phyloP scores from a whole-genome alignment of 495 filamentous ascomycete genomes.

The Apodospora peruviana region DNA sequence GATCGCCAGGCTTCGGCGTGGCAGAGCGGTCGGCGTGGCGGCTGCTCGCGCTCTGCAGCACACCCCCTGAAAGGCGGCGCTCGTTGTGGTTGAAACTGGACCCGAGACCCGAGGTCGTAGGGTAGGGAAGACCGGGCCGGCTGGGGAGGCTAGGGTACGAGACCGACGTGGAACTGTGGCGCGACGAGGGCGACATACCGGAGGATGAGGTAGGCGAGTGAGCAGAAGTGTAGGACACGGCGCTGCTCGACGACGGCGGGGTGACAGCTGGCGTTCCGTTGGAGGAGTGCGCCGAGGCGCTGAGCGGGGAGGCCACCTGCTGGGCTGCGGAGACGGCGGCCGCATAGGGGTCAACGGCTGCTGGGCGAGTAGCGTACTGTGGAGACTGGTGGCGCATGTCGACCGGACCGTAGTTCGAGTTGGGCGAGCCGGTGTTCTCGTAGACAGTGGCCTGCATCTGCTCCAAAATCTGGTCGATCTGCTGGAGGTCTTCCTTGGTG shows the following conservation, averaged over 20 bases:
- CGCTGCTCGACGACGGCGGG: conserved; percentile 65
- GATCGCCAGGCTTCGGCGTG: conserved; percentile 46
- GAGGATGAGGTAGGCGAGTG: conserved; percentile 70
- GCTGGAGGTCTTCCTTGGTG: conserved; percentile 86
- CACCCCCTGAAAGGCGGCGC: conserved; percentile 78
- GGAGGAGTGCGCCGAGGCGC: conserved; percentile 51
- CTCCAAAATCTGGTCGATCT: conserved; percentile 88
- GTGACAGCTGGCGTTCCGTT: conserved; percentile 76
- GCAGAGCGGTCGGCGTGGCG: conserved; percentile 28
- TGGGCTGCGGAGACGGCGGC: conserved; percentile 55
- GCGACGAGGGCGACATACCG: conserved; percentile 60
- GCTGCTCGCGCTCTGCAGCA: conserved; percentile 67
- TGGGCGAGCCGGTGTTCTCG: conserved; percentile 65
- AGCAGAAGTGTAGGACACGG: conserved; percentile 75
- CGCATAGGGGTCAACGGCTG: conserved; percentile 34
- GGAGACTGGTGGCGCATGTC: conserved; percentile 73
- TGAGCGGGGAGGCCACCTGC: conserved; percentile 54
- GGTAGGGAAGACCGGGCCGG: conserved; percentile 55
- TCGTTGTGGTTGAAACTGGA: conserved; percentile 74
- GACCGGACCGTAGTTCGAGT: conserved; percentile 34
- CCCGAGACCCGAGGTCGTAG: conserved; percentile 71
- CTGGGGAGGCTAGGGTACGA: conserved; percentile 74
- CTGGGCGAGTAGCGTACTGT: conserved; percentile 44
- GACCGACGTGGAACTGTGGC: conserved; percentile 52
- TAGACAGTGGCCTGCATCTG: conserved; percentile 94